These are phyloP conservation scores for Celoporthe dispersa DNA, from an alignment of 2,329 filamentous ascomycete genomes.

Conservation along the genomic window DNA sequence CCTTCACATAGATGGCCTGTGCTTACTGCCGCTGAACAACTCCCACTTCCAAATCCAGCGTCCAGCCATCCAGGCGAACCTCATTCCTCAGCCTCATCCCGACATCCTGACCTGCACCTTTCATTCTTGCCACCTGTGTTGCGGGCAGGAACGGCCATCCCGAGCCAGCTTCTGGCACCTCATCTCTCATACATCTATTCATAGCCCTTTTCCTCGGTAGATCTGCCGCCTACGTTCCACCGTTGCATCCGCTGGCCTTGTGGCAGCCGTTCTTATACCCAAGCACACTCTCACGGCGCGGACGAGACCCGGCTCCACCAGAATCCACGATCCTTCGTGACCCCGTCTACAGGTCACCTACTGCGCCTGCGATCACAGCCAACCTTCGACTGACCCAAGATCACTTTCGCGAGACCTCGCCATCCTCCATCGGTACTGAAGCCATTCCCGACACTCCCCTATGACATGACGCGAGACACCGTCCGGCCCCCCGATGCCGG, in stretches of 20 bases:
- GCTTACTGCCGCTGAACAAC: background rate
- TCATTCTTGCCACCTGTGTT: background rate
- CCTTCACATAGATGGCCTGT: background rate
- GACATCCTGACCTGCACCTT: background rate
- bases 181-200: background rate
- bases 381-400: background rate
- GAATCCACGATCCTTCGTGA: background rate
- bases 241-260: background rate
- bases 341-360: background rate
- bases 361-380: background rate
- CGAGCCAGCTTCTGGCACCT: background rate
- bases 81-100: background rate
- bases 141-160: background rate
- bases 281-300: background rate
- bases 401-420: background rate
- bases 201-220: background rate
- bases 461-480: conserved; percentile 57
- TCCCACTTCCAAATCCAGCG: background rate
- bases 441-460: conserved; percentile 13
- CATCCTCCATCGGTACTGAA: conserved; percentile 11
- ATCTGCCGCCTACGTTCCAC: background rate
- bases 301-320: background rate
- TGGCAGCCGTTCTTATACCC: background rate
- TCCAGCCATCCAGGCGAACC: background rate
- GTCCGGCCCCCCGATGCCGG: conserved; percentile 41